A percentile compares a stretch with the other conserved stretches of the same genome.
Conservation (phyloP, 2,329 filamentous ascomycete species). For the Ilyonectria mors-panacis region DNA sequence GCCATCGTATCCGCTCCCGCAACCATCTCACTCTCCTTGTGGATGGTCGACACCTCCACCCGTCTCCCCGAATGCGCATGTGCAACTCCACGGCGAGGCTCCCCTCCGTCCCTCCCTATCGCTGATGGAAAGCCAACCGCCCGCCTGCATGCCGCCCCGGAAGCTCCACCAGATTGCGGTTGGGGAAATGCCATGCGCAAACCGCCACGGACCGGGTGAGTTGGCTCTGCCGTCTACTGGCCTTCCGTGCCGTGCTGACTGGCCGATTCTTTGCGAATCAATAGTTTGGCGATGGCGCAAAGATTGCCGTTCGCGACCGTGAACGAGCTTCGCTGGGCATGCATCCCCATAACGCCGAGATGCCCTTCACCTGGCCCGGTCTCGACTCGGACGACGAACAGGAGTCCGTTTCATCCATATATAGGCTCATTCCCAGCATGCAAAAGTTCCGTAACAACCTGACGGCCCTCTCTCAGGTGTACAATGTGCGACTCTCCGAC, state of each 20-base stretch:
- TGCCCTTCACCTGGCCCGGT: conserved; percentile 50
- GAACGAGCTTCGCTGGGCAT: conserved; percentile 50
- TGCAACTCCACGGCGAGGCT: conserved; percentile 39
- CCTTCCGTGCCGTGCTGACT: conserved; percentile 20
- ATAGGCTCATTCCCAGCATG: conserved; percentile 51
- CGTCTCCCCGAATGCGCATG: conserved; percentile 35
- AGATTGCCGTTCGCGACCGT: conserved; percentile 52
- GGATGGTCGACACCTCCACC: conserved; percentile 22
- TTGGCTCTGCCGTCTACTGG: neutral
- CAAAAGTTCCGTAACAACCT: conserved; percentile 67
- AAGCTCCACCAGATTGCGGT: conserved; percentile 50
- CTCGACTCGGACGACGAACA: conserved; percentile 44
- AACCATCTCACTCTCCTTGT: conserved; percentile 23
- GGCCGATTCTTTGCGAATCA: conserved; percentile 17
- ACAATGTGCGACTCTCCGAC: conserved; percentile 60
- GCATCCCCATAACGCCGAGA: conserved; percentile 42
- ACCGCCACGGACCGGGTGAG: conserved; percentile 56
- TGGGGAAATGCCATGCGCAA: conserved; percentile 57
- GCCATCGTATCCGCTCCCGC: conserved; percentile 1
- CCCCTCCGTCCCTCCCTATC: conserved; percentile 37
- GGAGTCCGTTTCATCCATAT: conserved; percentile 44
- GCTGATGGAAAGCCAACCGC: conserved; percentile 47
- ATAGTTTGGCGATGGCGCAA: conserved; percentile 57
- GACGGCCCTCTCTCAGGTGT: conserved; percentile 70
- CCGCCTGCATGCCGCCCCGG: conserved; percentile 27